phyloP scores from a whole-genome alignment of 83 land plant species.

The Thuja plicata region DNA sequence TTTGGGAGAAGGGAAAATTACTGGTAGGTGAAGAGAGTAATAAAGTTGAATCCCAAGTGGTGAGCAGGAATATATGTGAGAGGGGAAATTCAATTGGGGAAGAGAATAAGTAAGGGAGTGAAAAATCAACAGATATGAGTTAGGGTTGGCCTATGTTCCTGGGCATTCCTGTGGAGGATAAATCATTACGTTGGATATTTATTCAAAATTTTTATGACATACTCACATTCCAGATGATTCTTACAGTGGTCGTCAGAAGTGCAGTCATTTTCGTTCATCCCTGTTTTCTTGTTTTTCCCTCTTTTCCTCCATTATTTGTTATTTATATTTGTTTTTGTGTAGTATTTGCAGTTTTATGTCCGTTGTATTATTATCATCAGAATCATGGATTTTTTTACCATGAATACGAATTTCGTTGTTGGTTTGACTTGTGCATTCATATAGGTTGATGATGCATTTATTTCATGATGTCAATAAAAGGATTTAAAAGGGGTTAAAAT shows the following conservation, averaged over 20 bases:
- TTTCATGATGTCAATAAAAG: too few relatives aligned
- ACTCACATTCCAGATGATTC: constrained; percentile 39
- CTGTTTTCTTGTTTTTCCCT: neutral
- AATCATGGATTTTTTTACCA: constrained; percentile 75
- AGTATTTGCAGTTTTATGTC: constrained; percentile 62
- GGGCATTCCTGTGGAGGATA: constrained; percentile 16
- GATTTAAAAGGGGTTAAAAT: too few relatives aligned
- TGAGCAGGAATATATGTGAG: too few relatives aligned
- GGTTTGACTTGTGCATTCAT: constrained; percentile 79
- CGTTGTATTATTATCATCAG: constrained; percentile 68
- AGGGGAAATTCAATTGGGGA: too few relatives aligned
- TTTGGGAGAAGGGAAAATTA: too few relatives aligned
- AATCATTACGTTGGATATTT: constrained; percentile 53
- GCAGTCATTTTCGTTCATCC: constrained; percentile 42
- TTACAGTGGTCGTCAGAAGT: constrained; percentile 45
- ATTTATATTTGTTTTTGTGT: neutral
- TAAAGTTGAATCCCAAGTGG: too few relatives aligned
- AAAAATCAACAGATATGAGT: too few relatives aligned
- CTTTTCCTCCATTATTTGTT: neutral
- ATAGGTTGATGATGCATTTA: too few relatives aligned
- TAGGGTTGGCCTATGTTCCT: neutral
- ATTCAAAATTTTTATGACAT: constrained; percentile 57
- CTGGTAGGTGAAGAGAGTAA: too few relatives aligned
- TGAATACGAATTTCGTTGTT: constrained; percentile 54
- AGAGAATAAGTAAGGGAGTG: too few relatives aligned